Evolutionary conservation across 495 filamentous ascomycete genomes (phyloP), one percentile per base, ranked within the genome.

Genomic region (Lepidopterella palustris): DNA sequence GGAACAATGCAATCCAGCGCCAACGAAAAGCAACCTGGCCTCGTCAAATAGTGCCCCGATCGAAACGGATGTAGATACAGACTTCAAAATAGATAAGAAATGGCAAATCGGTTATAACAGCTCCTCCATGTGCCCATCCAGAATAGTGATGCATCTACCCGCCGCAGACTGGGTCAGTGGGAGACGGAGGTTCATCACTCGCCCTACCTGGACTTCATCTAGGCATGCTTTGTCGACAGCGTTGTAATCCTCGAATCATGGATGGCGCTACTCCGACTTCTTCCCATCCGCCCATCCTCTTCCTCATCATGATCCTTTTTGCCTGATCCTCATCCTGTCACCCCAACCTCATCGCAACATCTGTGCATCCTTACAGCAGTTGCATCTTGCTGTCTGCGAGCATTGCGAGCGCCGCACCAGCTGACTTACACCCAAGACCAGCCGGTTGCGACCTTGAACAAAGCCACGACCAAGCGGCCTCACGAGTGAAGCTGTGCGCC

Each of bases 381-480:
- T 42, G 35, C 35, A 42, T 18, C 18, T 13, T 42, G 35, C 2
- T 42, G n/a, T n/a, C n/a, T n/a, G 57, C 20, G 45, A 28, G 27
- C 20, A 59, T 47, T 59, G 45, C 45, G 45, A 25, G 18, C 28
- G 45, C 56, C 24, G 56, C 56, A 58, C 56, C 51, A 58, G 57
- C 57, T 59, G 57, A 59, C 45, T 2, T 47, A 59, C 57, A 10
- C 35, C 6, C 47, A n/a, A 27, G 45, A 4, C 48, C 53, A 42
- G 31, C 57, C n/a, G 35, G 35, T 42, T 13, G 35, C 35, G 35
- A 42, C 35, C 35, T 42, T 42, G 35, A 42, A 11, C 18, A 24
- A 24, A 50, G 47, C 47, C 47, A 50, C 45, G 58, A 48, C 26
- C 58, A 25, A 55, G 58, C 45, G 45, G 40, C 45, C 57, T 25